Evolutionary conservation across 805 yeast species (phyloP).

Genomic region (Suhomyces xylopsoci): DNA sequence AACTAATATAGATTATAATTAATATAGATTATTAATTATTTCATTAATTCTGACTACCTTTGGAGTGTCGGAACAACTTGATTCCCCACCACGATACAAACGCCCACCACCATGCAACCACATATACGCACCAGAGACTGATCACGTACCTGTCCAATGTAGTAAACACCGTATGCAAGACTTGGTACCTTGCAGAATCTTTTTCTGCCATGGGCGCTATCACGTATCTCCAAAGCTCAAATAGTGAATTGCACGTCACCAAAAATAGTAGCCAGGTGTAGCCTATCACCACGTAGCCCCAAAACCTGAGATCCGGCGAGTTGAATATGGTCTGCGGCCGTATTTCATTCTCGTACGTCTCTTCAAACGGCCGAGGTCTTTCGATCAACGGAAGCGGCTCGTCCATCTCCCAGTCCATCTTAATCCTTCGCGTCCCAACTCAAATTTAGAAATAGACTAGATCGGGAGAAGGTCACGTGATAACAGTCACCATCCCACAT

Average conservation of each 20-base stretch:
- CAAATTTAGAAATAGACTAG: too few species aligned
- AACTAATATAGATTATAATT: too few species aligned
- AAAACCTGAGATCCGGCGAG: constrained; percentile 9
- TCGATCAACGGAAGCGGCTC: constrained; percentile 22
- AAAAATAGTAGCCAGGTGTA: constrained; percentile 32
- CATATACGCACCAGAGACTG: constrained; percentile 38
- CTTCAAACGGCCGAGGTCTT: constrained; percentile 7
- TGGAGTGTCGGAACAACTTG: constrained; percentile 77
- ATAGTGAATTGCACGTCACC: constrained; percentile 33
- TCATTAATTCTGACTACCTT: constrained; percentile 38
- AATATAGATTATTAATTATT: too few species aligned
- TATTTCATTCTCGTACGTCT: constrained; percentile 7
- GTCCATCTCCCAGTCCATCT: constrained; percentile 2
- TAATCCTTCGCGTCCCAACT: too few species aligned
- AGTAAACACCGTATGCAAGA: constrained; percentile 14
- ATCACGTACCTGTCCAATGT: constrained; percentile 29
- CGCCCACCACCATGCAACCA: constrained; percentile 61
- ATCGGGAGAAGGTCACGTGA: too few species aligned
- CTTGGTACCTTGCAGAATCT: constrained; percentile 5
- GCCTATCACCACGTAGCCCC: constrained; percentile 29
- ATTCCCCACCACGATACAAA: constrained; percentile 73
- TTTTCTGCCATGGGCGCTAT: constrained; percentile 25
- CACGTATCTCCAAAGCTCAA: constrained; percentile 33
- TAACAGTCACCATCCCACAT: too few species aligned
- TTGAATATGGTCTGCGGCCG: constrained; percentile 8